Percentiles rank a stretch among this genome's conserved stretches.
phyloP scores from a whole-genome alignment of 2,329 filamentous ascomycete genomes.

The Sordariomycetes sp. region DNA sequence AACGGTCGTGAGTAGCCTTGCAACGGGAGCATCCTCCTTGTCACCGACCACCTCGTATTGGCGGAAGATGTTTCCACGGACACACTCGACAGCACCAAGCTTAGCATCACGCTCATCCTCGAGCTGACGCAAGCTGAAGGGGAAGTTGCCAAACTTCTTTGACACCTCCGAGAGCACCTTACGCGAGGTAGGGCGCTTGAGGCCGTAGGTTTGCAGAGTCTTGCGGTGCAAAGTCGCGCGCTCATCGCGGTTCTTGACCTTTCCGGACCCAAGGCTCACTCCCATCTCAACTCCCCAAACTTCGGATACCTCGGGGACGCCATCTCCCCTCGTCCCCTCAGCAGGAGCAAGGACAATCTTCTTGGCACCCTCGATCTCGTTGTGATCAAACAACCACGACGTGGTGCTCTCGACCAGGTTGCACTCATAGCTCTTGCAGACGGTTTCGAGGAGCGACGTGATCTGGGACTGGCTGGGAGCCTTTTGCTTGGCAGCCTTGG shows the following conservation, averaged over 20 bases:
- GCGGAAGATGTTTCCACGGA: conserved; percentile 82
- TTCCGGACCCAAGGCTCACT: conserved; percentile 81
- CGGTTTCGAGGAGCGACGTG: conserved; percentile 78
- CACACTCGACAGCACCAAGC: conserved; percentile 91
- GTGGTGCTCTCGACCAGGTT: conserved; percentile 96
- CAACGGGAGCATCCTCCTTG: conserved; percentile 79
- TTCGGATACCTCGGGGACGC: conserved; percentile 78
- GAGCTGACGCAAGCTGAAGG: conserved; percentile 93
- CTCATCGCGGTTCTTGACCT: conserved; percentile 86
- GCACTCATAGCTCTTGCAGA: conserved; percentile 83
- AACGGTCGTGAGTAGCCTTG: conserved; percentile 80
- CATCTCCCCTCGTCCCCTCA: conserved; percentile 86
- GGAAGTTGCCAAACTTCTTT: conserved; percentile 96
- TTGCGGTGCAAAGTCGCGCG: conserved; percentile 88
- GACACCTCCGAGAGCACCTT: conserved; percentile 89
- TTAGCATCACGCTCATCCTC: conserved; percentile 96
- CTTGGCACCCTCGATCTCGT: conserved; percentile 95
- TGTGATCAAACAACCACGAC: conserved; percentile 90
- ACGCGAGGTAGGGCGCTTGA: conserved; percentile 90
- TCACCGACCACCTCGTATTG: conserved; percentile 96
- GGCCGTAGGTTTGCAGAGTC: conserved; percentile 80
- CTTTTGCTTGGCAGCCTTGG: conserved; percentile 78
- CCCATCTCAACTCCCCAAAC: conserved; percentile 98
- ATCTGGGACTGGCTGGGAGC: conserved; percentile 80
- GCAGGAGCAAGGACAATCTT: conserved; percentile 89